Evolutionary conservation across 257 asterid genomes (phyloP).

Genomic region (Solanum neorickii): DNA sequence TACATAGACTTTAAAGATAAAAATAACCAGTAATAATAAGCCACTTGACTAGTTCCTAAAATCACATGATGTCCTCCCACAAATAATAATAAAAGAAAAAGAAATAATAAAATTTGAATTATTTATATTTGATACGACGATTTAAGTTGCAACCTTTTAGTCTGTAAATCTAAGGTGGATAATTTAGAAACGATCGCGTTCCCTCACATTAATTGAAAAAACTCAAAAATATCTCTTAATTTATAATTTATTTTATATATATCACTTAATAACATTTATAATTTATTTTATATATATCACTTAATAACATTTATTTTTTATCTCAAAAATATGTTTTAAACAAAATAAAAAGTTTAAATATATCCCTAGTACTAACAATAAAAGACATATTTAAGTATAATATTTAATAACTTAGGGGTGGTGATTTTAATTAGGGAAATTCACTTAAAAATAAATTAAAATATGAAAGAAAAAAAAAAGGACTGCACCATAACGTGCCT

Average conservation of each 20-base stretch:
- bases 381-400: background rate
- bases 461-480: background rate
- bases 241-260: too few relatives aligned
- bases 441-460: background rate
- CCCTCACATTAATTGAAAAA: background rate
- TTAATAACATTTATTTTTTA: background rate
- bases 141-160: background rate
- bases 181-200: background rate
- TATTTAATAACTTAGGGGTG: background rate
- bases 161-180: background rate
- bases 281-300: too few relatives aligned
- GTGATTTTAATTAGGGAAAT: background rate
- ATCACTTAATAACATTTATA: background rate
- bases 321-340: background rate
- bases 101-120: background rate
- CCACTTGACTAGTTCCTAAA: background rate
- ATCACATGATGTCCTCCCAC: background rate
- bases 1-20: background rate
- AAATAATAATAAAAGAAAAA: background rate
- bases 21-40: background rate
- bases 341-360: background rate
- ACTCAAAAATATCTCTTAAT: accelerated
- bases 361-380: background rate
- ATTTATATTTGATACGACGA: background rate
- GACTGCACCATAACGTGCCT: constrained; percentile 14